Evolutionary conservation across 345 rosid genomes (phyloP).

Genomic region (Linum trigynum): DNA sequence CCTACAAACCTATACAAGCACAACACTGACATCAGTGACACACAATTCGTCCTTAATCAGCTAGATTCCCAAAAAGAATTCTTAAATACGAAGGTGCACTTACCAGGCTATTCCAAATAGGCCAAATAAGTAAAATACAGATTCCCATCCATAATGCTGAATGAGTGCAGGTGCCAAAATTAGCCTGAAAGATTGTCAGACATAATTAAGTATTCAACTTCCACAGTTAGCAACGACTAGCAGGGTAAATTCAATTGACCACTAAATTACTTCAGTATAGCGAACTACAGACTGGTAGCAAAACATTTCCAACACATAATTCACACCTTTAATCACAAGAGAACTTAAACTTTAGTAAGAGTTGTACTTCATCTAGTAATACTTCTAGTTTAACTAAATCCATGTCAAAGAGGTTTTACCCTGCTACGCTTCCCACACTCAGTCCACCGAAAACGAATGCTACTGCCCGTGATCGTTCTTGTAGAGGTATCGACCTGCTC

Average conservation of each 20-base stretch:
- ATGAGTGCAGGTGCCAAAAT: slow-evolving; percentile 89
- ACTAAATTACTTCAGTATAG: not conserved
- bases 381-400: not conserved
- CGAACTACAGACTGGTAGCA: not conserved
- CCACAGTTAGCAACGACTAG: slow-evolving; percentile 14
- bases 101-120: slow-evolving; percentile 75
- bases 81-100: slow-evolving; percentile 18
- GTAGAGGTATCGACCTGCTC: slow-evolving; percentile 73
- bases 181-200: slow-evolving; percentile 48
- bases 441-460: slow-evolving; percentile 89
- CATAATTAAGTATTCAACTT: not conserved
- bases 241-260: slow-evolving; percentile 2
- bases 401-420: slow-evolving; percentile 33
- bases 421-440: slow-evolving; percentile 80
- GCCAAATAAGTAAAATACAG: slow-evolving; percentile 78
- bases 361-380: not conserved
- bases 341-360: not conserved
- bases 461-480: slow-evolving; percentile 88
- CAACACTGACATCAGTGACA: slow-evolving; percentile 11
- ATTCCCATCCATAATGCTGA: slow-evolving; percentile 81
- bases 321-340: not conserved
- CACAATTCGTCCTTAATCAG: slow-evolving; percentile 9
- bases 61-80: not conserved
- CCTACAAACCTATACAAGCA: slow-evolving; percentile 51
- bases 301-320: not conserved